Percentiles rank a stretch among this genome's conserved stretches.
Conservation (phyloP, 306 rosid genomes). For the Begonia masoniana region DNA sequence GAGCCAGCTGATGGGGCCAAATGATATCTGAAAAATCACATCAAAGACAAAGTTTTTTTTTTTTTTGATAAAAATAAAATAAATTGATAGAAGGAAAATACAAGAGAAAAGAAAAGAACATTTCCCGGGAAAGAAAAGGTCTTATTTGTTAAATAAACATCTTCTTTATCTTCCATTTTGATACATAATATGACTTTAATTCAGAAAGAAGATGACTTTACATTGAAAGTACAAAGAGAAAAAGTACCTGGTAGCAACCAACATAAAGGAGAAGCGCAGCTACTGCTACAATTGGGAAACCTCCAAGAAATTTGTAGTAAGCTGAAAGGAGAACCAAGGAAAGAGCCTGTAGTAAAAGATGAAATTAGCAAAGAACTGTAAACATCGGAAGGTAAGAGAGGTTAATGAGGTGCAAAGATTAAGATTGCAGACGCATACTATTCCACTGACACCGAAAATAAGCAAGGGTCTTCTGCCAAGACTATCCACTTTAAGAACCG, state of each 20-base stretch:
- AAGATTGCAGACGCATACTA: constrained; percentile 37
- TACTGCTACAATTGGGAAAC: constrained; percentile 69
- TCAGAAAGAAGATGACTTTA: no score
- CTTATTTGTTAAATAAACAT: no score
- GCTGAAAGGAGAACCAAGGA: constrained; percentile 78
- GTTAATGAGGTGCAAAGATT: background rate
- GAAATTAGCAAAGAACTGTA: constrained; percentile 13
- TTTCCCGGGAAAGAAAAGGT: no score
- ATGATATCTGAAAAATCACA: constrained; percentile 64
- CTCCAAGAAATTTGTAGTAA: constrained; percentile 82
- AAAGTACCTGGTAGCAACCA: constrained; percentile 86
- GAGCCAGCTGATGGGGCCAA: constrained; percentile 98
- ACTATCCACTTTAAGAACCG: constrained; percentile 87
- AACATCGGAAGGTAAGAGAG: constrained; percentile 1
- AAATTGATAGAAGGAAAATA: no score
- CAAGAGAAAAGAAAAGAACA: no score
- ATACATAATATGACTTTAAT: no score
- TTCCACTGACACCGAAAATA: constrained; percentile 86
- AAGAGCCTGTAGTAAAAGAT: constrained; percentile 33
- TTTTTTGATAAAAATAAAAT: no score
- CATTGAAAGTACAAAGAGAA: constrained; percentile 2
- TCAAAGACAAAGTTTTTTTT: background rate
- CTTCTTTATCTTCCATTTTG: no score
- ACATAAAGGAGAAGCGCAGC: constrained; percentile 91
- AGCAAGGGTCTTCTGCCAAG: constrained; percentile 88